Evolutionary conservation across 495 filamentous ascomycete species (phyloP), one percentile per base, ranked within the genome.

Genomic region (Podospora pseudoanserina): DNA sequence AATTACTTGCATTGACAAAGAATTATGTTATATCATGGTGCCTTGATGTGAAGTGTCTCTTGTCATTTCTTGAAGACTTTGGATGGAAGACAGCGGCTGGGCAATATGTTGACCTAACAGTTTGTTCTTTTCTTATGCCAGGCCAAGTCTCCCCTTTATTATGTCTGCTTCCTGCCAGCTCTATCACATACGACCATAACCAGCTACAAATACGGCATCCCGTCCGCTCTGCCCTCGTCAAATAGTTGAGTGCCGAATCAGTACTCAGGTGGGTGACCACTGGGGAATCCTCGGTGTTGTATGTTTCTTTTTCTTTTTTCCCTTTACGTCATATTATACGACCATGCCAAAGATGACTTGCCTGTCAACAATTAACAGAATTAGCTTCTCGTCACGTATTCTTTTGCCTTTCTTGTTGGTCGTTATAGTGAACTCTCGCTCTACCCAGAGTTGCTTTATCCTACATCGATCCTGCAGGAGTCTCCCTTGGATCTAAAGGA

Each of bases 1-100:
- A 72, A 67, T 70, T 67, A 62, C 26, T 60, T 65, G 67, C 66
- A 68, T 58, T 58, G n/a, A 49, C 39, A 49, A 49, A 49, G 39
- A 49, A 49, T 39, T 49, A 18, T 9, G 39, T 49, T 49, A 49
- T 49, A 16, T 49, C 13, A 49, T 49, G 15, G 39, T 49, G 5
- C 15, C 13, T 18, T 0, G 39, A 49, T 16, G 15, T 49, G 39
- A 49, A 13, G 39, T 49, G 39, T 49, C 15, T 11, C 5, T 13
- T 49, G 13, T 49, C 7, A 7, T 32, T 6, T 7, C 39, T 16
- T 13, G 5, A 0, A 49, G 23, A 13, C 9, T 49, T 49, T 9
- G 9, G 39, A 18, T 49, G 39, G 13, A 49, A 49, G 39, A 49
- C 15, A 32, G 30, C 7, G 4, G 30, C 0, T 32, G 4, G 30